These are phyloP conservation scores for Triangularia setosa DNA, from an alignment of 2,329 filamentous ascomycete genomes.

Conservation along the genomic window DNA sequence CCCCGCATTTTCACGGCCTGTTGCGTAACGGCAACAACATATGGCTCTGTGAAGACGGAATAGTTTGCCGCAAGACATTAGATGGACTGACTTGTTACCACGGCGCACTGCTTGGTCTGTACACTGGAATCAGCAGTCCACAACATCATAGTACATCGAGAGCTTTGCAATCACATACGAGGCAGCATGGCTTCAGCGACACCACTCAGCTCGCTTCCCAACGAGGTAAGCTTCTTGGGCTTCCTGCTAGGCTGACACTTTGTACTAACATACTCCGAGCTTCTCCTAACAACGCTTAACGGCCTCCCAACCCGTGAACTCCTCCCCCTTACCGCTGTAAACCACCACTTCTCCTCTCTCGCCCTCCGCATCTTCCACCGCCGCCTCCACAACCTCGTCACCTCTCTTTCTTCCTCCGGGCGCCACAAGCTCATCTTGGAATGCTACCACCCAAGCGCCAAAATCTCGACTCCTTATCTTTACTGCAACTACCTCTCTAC, in stretches of 20 bases:
- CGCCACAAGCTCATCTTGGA: conserved; percentile 67
- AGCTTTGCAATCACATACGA: no score
- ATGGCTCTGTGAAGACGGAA: not conserved
- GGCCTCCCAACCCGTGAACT: conserved; percentile 29
- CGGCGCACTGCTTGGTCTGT: no score
- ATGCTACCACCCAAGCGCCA: conserved; percentile 70
- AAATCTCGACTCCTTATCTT: conserved; percentile 64
- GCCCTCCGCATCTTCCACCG: conserved; percentile 29
- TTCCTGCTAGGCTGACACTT: not conserved
- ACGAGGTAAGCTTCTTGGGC: conserved; percentile 18
- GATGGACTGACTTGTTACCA: no score
- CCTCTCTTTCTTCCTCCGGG: conserved; percentile 46
- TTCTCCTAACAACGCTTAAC: conserved; percentile 32
- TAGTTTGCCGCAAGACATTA: not conserved
- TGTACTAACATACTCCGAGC: conserved; percentile 22
- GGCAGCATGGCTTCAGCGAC: conserved; percentile 11
- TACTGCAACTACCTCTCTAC: conserved; percentile 64
- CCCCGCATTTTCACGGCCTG: not conserved
- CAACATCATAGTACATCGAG: no score
- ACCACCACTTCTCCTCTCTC: conserved; percentile 30
- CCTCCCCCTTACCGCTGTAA: conserved; percentile 28
- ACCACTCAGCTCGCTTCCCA: conserved; percentile 20
- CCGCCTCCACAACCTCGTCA: conserved; percentile 40
- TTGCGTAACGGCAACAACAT: not conserved
- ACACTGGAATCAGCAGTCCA: no score